These are phyloP conservation scores for Pseudonitzschia delicatissima DNA, from an alignment of 108 stramenopile species.

Conservation along the genomic window DNA sequence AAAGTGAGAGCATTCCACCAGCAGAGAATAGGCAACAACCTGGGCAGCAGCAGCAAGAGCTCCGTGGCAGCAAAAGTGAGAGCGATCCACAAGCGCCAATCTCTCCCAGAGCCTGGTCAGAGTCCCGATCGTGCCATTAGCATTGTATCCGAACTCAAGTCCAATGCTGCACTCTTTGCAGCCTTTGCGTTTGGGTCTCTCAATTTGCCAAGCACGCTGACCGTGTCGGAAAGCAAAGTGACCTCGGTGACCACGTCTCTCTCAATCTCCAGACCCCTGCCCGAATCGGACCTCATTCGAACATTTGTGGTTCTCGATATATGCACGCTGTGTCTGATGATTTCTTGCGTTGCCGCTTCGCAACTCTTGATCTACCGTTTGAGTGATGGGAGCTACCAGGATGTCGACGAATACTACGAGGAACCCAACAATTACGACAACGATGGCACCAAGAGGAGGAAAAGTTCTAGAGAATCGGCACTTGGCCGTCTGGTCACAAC, in stretches of 20 bases:
- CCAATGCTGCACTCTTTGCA: constrained; percentile 5
- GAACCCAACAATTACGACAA: not conserved
- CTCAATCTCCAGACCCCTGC: constrained; percentile 3
- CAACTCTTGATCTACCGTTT: constrained; percentile 1
- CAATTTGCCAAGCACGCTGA: constrained; percentile 5
- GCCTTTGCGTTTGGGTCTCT: constrained; percentile 9
- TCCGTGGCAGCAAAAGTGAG: too few species aligned
- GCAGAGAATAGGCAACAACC: too few species aligned
- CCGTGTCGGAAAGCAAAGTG: constrained; percentile 14
- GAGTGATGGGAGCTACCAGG: constrained; percentile 10
- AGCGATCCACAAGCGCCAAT: too few species aligned
- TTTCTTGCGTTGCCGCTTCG: constrained; percentile 5
- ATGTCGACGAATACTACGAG: not conserved
- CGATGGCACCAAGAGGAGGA: not conserved
- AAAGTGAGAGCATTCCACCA: too few species aligned
- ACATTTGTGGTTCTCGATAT: constrained; percentile 11
- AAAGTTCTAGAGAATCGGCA: constrained; percentile 6
- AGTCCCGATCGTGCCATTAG: constrained; percentile 11
- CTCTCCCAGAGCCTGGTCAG: too few species aligned
- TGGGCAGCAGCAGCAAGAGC: too few species aligned
- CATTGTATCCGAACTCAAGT: constrained; percentile 7
- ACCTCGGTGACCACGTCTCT: constrained; percentile 4
- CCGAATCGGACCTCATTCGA: constrained; percentile 6
- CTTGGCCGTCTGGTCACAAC: constrained; percentile 12
- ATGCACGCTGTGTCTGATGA: constrained; percentile 8